Evolutionary conservation across 352 stramenopile genomes (phyloP).

Genomic region (Elongisporangium prolatum): DNA sequence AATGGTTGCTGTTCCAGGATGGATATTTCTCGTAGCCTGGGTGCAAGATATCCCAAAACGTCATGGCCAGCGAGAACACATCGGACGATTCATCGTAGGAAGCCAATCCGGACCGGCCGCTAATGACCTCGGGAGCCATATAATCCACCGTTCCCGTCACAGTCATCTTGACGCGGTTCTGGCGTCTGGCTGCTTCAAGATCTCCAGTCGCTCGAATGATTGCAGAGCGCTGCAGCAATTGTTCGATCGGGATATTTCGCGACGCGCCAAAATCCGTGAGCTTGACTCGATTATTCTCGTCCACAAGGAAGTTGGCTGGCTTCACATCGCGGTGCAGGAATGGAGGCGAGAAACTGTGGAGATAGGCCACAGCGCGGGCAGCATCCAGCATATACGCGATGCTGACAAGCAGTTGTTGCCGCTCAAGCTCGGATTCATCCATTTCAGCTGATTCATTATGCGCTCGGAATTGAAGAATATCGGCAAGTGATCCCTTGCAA

Average conservation of each 20-base stretch:
- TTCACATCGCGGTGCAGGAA: slow-evolving; percentile 46
- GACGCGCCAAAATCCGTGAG: slow-evolving; percentile 38
- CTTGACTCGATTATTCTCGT: slow-evolving; percentile 26
- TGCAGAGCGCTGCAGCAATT: background rate
- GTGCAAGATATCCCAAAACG: slow-evolving; percentile 62
- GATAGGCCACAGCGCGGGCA: slow-evolving; percentile 36
- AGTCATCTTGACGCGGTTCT: slow-evolving; percentile 13
- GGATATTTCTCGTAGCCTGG: slow-evolving; percentile 31
- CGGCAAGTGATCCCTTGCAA: slow-evolving; percentile 21
- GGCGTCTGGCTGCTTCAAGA: slow-evolving; percentile 8
- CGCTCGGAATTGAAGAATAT: slow-evolving; percentile 6
- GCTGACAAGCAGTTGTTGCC: slow-evolving; percentile 29
- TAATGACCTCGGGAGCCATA: slow-evolving; percentile 53
- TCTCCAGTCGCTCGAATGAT: background rate
- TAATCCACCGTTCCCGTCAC: slow-evolving; percentile 41
- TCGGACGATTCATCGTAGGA: slow-evolving; percentile 41
- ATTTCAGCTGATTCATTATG: background rate
- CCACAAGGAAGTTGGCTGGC: slow-evolving; percentile 39
- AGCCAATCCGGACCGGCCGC: slow-evolving; percentile 17
- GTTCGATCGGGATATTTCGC: slow-evolving; percentile 10
- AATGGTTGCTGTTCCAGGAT: slow-evolving; percentile 18
- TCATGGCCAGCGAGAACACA: slow-evolving; percentile 53
- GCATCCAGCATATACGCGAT: slow-evolving; percentile 43
- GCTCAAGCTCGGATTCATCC: background rate
- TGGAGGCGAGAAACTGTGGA: slow-evolving; percentile 42